Percentiles rank a stretch among this genome's conserved stretches.
phyloP scores from a whole-genome alignment of 176 grass and related monocot species.

The Hsuehochloa calcarea region DNA sequence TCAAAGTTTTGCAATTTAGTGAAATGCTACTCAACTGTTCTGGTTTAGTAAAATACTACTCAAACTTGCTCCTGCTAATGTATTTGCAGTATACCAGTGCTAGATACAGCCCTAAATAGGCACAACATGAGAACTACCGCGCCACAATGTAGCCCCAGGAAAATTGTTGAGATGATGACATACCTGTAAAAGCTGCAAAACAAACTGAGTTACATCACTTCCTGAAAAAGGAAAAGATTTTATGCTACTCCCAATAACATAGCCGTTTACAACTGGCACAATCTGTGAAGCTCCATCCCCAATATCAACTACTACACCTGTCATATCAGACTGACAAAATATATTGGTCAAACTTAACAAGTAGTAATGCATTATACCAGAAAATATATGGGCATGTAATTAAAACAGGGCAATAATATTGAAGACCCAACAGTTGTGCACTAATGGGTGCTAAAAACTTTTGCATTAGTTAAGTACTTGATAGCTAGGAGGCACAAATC shows the following conservation, averaged over 20 bases:
- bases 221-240: slow-evolving; percentile 89
- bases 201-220: slow-evolving; percentile 76
- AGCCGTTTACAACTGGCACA: slow-evolving; percentile 94
- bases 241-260: slow-evolving; percentile 98
- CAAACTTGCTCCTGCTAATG: slow-evolving; percentile 10
- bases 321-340: slow-evolving; percentile 95
- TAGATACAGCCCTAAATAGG: slow-evolving; percentile 23
- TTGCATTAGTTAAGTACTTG: neutral
- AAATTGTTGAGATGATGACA: slow-evolving; percentile 17
- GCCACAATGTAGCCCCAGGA: slow-evolving; percentile 13
- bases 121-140: neutral
- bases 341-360: slow-evolving; percentile 57
- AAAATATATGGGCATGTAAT: neutral
- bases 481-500: neutral
- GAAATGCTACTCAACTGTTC: neutral
- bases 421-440: neutral
- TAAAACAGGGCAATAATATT: neutral
- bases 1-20: neutral
- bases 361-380: slow-evolving; percentile 19
- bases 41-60: slow-evolving; percentile 2
- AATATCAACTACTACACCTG: slow-evolving; percentile 98
- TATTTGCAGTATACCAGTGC: slow-evolving; percentile 5
- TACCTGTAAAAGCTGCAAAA: slow-evolving; percentile 95
- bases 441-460: neutral
- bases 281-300: slow-evolving; percentile 86